A percentile compares a stretch with the other conserved stretches of the same genome.
Evolutionary conservation across 441 rosid genomes (phyloP).

Genomic region (Syzygium malaccense): DNA sequence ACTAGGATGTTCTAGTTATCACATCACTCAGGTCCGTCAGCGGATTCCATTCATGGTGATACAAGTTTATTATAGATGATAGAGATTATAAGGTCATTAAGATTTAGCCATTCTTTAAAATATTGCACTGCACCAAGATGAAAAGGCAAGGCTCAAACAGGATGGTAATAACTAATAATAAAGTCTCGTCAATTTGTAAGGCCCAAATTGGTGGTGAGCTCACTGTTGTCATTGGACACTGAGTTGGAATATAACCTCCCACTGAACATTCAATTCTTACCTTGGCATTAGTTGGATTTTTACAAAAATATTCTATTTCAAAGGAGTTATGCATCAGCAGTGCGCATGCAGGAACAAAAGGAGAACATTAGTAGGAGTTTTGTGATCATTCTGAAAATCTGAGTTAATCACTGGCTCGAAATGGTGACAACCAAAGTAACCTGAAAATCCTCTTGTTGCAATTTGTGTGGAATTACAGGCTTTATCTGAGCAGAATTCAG

Average conservation of each 20-base stretch:
- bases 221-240: background rate
- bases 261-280: background rate
- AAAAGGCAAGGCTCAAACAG: background rate
- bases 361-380: background rate
- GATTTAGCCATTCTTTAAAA: background rate
- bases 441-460: background rate
- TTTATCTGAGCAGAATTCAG: background rate
- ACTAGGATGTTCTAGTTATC: background rate
- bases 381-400: background rate
- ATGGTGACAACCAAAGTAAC: background rate
- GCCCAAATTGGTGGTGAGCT: background rate
- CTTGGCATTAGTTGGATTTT: background rate
- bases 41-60: background rate
- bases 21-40: background rate
- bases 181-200: background rate
- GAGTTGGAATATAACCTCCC: background rate
- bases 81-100: background rate
- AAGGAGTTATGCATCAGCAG: background rate
- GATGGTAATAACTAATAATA: background rate
- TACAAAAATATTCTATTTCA: background rate
- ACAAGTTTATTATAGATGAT: background rate
- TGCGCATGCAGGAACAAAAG: background rate
- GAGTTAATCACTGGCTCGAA: background rate
- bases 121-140: background rate
- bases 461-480: background rate